Conservation (phyloP, 352 stramenopile species). For the Phytopythium ostracodes region DNA sequence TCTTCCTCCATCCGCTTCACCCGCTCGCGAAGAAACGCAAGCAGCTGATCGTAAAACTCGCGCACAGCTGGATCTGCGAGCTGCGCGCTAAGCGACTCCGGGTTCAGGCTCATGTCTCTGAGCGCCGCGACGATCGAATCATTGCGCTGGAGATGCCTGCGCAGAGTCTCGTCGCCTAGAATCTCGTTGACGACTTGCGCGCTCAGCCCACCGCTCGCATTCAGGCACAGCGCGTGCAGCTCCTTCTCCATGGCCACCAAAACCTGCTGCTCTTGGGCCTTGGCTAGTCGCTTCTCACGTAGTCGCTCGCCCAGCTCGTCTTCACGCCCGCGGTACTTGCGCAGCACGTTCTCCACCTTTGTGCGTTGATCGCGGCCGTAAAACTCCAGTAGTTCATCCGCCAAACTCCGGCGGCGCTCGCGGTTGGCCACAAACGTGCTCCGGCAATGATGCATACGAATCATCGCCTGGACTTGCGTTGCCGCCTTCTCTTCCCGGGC, state of each 20-base stretch:
- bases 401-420: constrained; percentile 21
- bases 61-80: constrained; percentile 37
- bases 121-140: constrained; percentile 47
- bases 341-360: constrained; percentile 33
- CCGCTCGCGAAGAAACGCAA: constrained; percentile 27
- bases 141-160: constrained; percentile 29
- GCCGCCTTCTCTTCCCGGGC: constrained; percentile 26
- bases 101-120: constrained; percentile 67
- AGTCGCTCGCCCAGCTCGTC: constrained; percentile 37
- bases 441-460: constrained; percentile 32
- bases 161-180: constrained; percentile 40
- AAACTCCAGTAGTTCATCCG: constrained; percentile 34
- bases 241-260: constrained; percentile 31
- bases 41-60: constrained; percentile 51
- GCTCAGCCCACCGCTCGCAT: constrained; percentile 24
- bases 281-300: constrained; percentile 21
- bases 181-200: constrained; percentile 43
- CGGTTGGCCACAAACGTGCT: constrained; percentile 25
- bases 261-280: constrained; percentile 16
- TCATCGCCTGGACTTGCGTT: constrained; percentile 30
- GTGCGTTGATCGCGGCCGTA: constrained; percentile 25
- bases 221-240: constrained; percentile 38
- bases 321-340: constrained; percentile 37
- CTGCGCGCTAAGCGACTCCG: constrained; percentile 39
- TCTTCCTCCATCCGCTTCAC: constrained; percentile 7